phyloP scores from a whole-genome alignment of 257 asterid genomes.

The Scutellaria minor region DNA sequence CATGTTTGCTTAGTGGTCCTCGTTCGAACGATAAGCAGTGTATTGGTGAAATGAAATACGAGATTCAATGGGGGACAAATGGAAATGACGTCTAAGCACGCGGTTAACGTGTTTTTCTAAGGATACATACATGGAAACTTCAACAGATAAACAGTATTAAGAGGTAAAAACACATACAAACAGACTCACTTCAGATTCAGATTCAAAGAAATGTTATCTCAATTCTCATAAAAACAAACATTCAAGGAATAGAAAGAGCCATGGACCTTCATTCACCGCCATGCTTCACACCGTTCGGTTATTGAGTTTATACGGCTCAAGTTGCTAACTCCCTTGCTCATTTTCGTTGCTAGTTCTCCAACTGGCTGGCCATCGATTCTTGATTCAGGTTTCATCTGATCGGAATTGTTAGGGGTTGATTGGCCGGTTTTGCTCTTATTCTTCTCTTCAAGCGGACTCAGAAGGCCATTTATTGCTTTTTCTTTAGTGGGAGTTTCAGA shows the following conservation, averaged over 20 bases:
- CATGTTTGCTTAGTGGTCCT: constrained; percentile 43
- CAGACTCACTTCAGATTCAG: constrained; percentile 38
- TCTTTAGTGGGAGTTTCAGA: constrained; percentile 50
- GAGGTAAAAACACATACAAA: constrained; percentile 36
- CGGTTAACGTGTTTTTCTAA: constrained; percentile 30
- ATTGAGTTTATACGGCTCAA: constrained; percentile 75
- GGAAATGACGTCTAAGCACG: constrained; percentile 24
- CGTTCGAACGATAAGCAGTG: constrained; percentile 5
- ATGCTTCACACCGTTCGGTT: constrained; percentile 78
- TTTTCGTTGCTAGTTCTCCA: constrained; percentile 40
- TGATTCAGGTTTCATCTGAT: constrained; percentile 33
- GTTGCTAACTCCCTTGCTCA: constrained; percentile 70
- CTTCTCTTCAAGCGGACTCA: constrained; percentile 37
- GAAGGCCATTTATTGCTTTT: constrained; percentile 21
- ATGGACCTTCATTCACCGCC: constrained; percentile 59
- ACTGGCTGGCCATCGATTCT: constrained; percentile 40
- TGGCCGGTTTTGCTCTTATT: constrained; percentile 39
- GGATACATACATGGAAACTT: constrained; percentile 34
- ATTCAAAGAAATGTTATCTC: constrained; percentile 29
- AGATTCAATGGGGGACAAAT: constrained; percentile 12
- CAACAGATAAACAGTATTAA: constrained; percentile 34
- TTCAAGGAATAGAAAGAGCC: constrained; percentile 2
- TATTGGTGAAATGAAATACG: constrained; percentile 23
- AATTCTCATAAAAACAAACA: constrained; percentile 9
- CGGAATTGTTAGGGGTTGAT: constrained; percentile 41